Conservation (phyloP, 768 basidiomycete genomes). For the Amanita pseudoporphyria region DNA sequence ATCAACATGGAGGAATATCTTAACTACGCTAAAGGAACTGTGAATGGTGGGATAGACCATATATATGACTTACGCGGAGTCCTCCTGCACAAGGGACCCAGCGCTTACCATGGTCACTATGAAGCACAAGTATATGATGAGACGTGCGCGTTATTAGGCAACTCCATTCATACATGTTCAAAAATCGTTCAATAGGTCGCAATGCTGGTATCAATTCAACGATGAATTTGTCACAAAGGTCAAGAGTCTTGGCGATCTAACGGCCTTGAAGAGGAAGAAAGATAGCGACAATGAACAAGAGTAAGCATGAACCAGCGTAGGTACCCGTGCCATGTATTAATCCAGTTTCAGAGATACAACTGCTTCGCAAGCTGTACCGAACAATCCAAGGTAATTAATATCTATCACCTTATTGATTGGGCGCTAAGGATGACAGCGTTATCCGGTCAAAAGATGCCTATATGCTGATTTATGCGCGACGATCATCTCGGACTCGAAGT, state of each 20-base stretch:
- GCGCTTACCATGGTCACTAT: constrained; percentile 88
- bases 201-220: constrained; percentile 87
- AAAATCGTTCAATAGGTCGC: constrained; percentile 6
- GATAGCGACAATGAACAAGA: constrained; percentile 1
- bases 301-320: background rate
- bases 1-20: constrained; percentile 66
- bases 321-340: background rate
- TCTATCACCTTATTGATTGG: constrained; percentile 5
- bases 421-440: constrained; percentile 21
- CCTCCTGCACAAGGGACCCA: constrained; percentile 82
- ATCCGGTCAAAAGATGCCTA: constrained; percentile 83
- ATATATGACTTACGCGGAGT: constrained; percentile 83
- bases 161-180: background rate
- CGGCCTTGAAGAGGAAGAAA: constrained; percentile 5
- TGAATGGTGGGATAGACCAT: constrained; percentile 13
- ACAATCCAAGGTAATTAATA: constrained; percentile 2
- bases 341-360: background rate
- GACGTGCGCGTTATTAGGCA: background rate
- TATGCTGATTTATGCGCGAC: constrained; percentile 84
- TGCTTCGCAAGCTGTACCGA: background rate
- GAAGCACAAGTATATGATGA: constrained; percentile 76
- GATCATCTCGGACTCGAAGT: constrained; percentile 7
- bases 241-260: constrained; percentile 40
- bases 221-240: constrained; percentile 76
- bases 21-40: constrained; percentile 12